Base-by-base conservation (phyloP, 768 basidiomycete genomes). In the Tricholoma bakamatsutake region DNA sequence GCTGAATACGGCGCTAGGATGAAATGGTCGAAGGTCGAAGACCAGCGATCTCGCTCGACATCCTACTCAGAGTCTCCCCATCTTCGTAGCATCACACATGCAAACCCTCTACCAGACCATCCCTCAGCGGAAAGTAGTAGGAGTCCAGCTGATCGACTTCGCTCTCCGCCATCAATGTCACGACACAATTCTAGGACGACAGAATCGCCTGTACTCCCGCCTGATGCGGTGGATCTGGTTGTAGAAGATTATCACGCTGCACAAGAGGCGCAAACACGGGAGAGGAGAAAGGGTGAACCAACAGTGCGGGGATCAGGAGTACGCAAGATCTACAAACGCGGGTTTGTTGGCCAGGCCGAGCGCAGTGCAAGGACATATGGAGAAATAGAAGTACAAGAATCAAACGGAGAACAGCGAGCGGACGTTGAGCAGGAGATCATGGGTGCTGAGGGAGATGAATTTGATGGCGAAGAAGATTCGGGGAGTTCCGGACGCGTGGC, bases 171-270 rank as follows among this genome's bases (percentile, higher is more conserved):
- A 37, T 64, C 65, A 4, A 49, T 67, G 27, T 72, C 76, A 46
- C 69, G 69, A 27, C 65, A 57, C 9, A 69, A 59, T 42, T 73
- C 75, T 4, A 63, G 62, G 11, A 53, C 61, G 42, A 50, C 56
- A n/a, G 55, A 48, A 11, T 66, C 71, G 5, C 67, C 71, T 15
- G 66, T 66, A 10, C 68, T 83, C 11, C 80, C 80, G 12, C 78
- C 82, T 1, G 89, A 98, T 59, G 94, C 95, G 1, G 86, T 98
- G 1, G 96, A 99, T 64, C 76, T 99, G 15, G 80, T 98, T 4
- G 83, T 95, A 0, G 88, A 90, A 63, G 88, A 87, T 63, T 58
- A 66, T 7, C 65, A 73, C 7, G 83, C 84, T 3, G 80, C 77
- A 30, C 76, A 81, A 57, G 76, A 78, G 54, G 80, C 80, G 28